A percentile compares a stretch with the other conserved stretches of the same genome.
phyloP scores from a whole-genome alignment of 257 asterid species.

The Scutellaria barbata region DNA sequence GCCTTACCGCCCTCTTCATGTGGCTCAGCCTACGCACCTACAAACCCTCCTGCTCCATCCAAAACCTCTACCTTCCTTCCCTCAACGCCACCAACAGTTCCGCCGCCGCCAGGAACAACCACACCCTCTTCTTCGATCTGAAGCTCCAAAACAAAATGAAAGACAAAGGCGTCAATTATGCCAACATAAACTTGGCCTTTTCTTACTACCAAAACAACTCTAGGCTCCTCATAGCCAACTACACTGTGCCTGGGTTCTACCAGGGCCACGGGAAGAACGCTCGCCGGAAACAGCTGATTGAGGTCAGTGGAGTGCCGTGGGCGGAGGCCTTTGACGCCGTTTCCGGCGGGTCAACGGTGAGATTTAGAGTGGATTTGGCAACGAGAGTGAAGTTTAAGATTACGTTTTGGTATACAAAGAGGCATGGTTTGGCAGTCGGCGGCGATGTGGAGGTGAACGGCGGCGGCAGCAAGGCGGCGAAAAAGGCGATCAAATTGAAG shows the following conservation, averaged over 20 bases:
- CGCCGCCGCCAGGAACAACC: constrained; percentile 41
- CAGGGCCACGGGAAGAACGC: constrained; percentile 76
- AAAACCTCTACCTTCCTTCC: constrained; percentile 58
- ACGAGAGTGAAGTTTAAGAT: constrained; percentile 71
- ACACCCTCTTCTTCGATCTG: constrained; percentile 58
- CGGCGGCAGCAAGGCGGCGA: constrained; percentile 52
- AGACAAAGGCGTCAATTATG: constrained; percentile 74
- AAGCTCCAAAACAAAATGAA: constrained; percentile 66
- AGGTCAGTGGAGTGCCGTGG: constrained; percentile 62
- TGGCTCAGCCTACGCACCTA: constrained; percentile 85
- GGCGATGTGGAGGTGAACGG: constrained; percentile 54
- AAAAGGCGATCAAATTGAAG: constrained; percentile 59
- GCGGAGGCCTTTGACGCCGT: constrained; percentile 46
- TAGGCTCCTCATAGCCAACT: constrained; percentile 44
- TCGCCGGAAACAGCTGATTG: constrained; percentile 36
- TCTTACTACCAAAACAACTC: constrained; percentile 43
- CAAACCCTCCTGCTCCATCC: constrained; percentile 59
- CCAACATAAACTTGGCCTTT: constrained; percentile 46
- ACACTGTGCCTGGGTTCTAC: constrained; percentile 52
- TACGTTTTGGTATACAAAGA: constrained; percentile 53
- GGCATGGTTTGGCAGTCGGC: constrained; percentile 41
- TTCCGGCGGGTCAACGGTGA: constrained; percentile 46
- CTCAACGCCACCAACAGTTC: constrained; percentile 53
- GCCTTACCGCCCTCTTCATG: constrained; percentile 78
- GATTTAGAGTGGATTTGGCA: constrained; percentile 57